Evolutionary conservation across 768 basidiomycete genomes (phyloP).

Genomic region (Tephrocybe rancida): DNA sequence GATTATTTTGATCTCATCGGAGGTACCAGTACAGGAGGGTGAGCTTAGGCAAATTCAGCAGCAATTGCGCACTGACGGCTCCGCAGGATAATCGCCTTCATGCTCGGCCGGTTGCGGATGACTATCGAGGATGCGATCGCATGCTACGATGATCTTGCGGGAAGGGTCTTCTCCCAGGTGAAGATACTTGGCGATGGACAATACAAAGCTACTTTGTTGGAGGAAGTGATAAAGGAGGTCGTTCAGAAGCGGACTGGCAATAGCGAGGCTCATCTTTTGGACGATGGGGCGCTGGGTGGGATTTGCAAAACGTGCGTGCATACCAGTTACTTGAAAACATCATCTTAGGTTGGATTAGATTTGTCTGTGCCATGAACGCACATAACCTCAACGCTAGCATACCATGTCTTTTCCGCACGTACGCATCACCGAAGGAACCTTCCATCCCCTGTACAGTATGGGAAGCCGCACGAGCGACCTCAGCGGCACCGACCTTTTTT

Average conservation of each 20-base stretch:
- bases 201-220: neutral
- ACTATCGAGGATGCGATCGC: neutral
- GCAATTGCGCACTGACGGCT: neutral
- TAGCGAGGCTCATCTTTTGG: neutral
- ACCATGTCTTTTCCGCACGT: neutral
- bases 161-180: neutral
- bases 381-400: neutral
- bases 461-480: neutral
- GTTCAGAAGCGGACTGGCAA: neutral
- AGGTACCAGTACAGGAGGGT: constrained; percentile 23
- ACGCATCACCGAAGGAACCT: neutral
- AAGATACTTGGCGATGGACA: neutral
- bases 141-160: neutral
- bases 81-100: neutral
- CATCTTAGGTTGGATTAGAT: no score
- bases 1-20: constrained; percentile 22
- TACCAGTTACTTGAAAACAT: no score
- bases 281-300: no score
- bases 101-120: constrained; percentile 1
- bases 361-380: neutral
- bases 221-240: neutral
- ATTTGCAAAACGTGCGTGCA: no score
- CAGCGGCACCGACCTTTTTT: neutral
- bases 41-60: no score
- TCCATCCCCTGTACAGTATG: neutral